Evolutionary conservation across 1,284 basidiomycete genomes (phyloP), one percentile per base, ranked within the genome.

Genomic region (Moniliophthora roreri): DNA sequence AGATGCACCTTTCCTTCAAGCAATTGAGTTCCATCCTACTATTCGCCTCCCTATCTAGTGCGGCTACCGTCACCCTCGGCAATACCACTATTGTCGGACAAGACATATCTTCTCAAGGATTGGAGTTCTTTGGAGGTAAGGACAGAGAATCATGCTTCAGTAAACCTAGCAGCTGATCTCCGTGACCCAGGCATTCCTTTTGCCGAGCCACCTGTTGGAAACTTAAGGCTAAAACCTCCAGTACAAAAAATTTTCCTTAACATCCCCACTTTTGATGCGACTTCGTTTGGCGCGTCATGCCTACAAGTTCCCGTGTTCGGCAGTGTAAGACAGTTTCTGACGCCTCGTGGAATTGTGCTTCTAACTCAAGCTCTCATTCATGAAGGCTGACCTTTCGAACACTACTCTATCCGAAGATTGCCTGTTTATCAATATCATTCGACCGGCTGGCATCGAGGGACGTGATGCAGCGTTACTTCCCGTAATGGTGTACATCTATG

Each of bases 361-460:
- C 4, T 18, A 28, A 24, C 46, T n/a, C 46, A 32, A 24, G 15
- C 10, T 18, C 39, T 20, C 11, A 37, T 37, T 71, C 71, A 57
- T 58, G 11, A 42, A 61, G 11, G 52, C 63, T 6, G 26, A 55
- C 2, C 53, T 58, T 6, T 36, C n/a, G n/a, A n/a, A n/a, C n/a
- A n/a, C n/a, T n/a, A n/a, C 44, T 1, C 63, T 69, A 32, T 75
- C 73, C 5, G 78, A 80, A 60, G 76, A 81, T 56, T 80, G 79
- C 57, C 62, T 81, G 32, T 75, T 70, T 1, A 65, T 81, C 50
- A 80, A 79, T 49, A 60, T 81, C 9, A 71, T 73, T 50, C 68
- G 78, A 4, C 78, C 78, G 4, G 60, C 72, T 0, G 69, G 67
- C 3, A 54, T 66, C 1, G n/a, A n/a, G n/a, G n/a, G n/a, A n/a